These are phyloP conservation scores for Cladosporium sp. DNA, from an alignment of 2,329 filamentous ascomycete genomes.

Conservation along the genomic window DNA sequence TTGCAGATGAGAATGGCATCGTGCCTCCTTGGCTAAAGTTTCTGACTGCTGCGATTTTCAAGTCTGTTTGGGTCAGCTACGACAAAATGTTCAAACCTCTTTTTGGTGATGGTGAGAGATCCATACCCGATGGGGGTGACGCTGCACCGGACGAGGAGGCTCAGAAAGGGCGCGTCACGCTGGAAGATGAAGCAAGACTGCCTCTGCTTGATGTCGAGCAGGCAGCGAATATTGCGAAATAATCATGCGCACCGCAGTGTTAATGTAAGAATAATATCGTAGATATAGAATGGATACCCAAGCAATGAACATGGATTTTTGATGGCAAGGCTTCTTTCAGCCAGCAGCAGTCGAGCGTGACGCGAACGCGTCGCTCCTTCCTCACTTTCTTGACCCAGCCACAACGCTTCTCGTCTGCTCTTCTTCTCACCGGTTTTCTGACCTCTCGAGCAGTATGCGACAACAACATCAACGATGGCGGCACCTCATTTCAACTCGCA, in stretches of 20 bases:
- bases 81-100: slow-evolving; percentile 62
- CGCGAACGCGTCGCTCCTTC: slow-evolving; percentile 11
- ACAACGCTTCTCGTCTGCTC: background rate
- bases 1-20: slow-evolving; percentile 66
- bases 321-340: background rate
- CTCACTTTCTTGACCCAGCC: background rate
- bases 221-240: slow-evolving; percentile 12
- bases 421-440: background rate
- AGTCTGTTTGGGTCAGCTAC: slow-evolving; percentile 63
- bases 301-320: background rate
- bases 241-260: background rate
- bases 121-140: slow-evolving; percentile 38
- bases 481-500: slow-evolving; percentile 13
- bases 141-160: slow-evolving; percentile 13
- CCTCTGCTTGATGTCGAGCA: background rate
- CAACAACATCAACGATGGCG: slow-evolving; percentile 20
- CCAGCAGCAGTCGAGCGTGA: slow-evolving; percentile 1
- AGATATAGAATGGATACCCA: background rate
- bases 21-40: slow-evolving; percentile 67
- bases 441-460: background rate
- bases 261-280: background rate
- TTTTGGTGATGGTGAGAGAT: slow-evolving; percentile 86
- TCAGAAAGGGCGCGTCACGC: background rate
- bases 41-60: slow-evolving; percentile 55
- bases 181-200: slow-evolving; percentile 4